Conservation (phyloP, 352 stramenopile genomes). For the Thraustotheca clavata region DNA sequence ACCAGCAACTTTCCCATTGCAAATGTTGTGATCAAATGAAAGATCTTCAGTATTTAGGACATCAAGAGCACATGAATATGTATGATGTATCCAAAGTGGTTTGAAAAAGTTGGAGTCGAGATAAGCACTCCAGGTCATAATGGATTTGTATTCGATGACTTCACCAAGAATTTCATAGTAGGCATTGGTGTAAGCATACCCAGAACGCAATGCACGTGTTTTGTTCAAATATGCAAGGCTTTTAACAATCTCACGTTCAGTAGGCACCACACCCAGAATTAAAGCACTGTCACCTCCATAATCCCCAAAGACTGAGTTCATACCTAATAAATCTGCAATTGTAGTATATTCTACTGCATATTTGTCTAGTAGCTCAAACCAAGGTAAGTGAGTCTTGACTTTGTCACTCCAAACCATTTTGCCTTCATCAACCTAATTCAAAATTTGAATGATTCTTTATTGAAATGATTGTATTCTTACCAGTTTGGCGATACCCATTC, state of each 20-base stretch:
- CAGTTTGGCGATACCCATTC: conserved; percentile 24
- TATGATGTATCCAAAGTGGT: conserved; percentile 49
- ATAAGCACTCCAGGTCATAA: conserved; percentile 41
- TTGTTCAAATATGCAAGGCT: conserved; percentile 34
- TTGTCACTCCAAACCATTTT: conserved; percentile 43
- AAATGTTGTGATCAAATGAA: conserved; percentile 42
- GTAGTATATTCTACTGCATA: conserved; percentile 43
- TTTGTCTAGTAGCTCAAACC: conserved; percentile 47
- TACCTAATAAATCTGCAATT: conserved; percentile 39
- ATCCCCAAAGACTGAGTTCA: conserved; percentile 47
- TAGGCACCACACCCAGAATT: conserved; percentile 23
- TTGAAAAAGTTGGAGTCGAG: conserved; percentile 40
- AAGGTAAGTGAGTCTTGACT: conserved; percentile 45
- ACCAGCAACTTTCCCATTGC: conserved; percentile 33
- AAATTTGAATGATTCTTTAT: background rate
- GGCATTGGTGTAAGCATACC: conserved; percentile 49
- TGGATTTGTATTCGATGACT: conserved; percentile 42
- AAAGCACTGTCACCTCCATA: conserved; percentile 28
- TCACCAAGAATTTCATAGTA: conserved; percentile 57
- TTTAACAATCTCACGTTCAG: conserved; percentile 32
- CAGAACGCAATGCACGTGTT: conserved; percentile 33
- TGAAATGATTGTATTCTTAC: too few relatives aligned
- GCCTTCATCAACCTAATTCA: conserved; percentile 34
- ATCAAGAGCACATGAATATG: conserved; percentile 33
- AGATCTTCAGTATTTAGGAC: conserved; percentile 26